These are phyloP conservation scores for Leucoagaricus sp. DNA, from an alignment of 1,284 basidiomycete species.

Conservation along the genomic window DNA sequence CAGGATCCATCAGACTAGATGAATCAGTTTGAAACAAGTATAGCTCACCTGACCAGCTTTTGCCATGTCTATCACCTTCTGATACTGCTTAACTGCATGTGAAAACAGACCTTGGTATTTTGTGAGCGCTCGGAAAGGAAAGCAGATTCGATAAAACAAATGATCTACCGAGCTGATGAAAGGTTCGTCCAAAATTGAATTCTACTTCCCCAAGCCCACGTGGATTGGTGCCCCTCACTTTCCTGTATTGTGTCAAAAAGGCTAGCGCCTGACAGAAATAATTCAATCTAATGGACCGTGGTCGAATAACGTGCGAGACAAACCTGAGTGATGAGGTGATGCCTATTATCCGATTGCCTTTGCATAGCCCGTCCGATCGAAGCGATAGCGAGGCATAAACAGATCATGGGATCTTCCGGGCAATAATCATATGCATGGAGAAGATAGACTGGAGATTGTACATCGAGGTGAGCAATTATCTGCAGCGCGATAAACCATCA, in stretches of 20 bases:
- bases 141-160: background rate
- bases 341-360: constrained; percentile 91
- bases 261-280: constrained; percentile 64
- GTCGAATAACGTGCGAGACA: no score
- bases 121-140: background rate
- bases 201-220: constrained; percentile 76
- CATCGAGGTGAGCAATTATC: constrained; percentile 7
- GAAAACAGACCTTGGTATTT: constrained; percentile 65
- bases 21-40: constrained; percentile 7
- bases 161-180: constrained; percentile 90
- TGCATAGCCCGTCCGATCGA: constrained; percentile 91
- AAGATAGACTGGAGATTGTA: constrained; percentile 69
- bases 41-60: constrained; percentile 35
- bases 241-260: constrained; percentile 78
- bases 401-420: constrained; percentile 84
- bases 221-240: constrained; percentile 45
- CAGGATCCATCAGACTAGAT: background rate
- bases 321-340: constrained; percentile 83
- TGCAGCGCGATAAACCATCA: constrained; percentile 4
- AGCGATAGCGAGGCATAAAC: constrained; percentile 79
- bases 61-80: constrained; percentile 67
- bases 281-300: background rate
- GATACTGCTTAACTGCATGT: constrained; percentile 83
- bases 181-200: constrained; percentile 89
- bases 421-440: constrained; percentile 86